Percentiles rank a stretch among this genome's conserved stretches.
Conservation (phyloP, 2,329 filamentous ascomycete genomes). For the Colletotrichum chrysophilum region DNA sequence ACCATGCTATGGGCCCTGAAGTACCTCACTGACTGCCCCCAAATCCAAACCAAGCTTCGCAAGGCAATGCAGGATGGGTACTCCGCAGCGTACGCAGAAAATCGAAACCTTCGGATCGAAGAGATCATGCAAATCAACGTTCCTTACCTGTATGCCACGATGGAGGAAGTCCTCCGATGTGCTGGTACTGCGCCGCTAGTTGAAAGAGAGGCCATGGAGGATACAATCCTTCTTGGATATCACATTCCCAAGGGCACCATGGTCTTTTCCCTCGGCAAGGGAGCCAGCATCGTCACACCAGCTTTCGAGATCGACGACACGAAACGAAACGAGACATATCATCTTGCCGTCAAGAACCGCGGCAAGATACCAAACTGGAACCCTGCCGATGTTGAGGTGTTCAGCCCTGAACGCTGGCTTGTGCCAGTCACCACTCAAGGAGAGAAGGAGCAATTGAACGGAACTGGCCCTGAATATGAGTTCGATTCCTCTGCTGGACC, state of each 20-base stretch:
- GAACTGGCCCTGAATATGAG: constrained; percentile 25
- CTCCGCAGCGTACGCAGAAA: constrained; percentile 24
- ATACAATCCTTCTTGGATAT: constrained; percentile 29
- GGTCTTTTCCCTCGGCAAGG: constrained; percentile 28
- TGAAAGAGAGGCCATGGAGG: constrained; percentile 26
- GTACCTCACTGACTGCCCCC: not conserved
- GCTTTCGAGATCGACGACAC: constrained; percentile 30
- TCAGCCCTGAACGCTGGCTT: constrained; percentile 9
- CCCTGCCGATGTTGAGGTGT: not conserved
- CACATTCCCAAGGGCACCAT: constrained; percentile 31
- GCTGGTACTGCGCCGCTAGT: constrained; percentile 26
- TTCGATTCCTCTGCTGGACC: constrained; percentile 39
- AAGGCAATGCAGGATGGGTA: not conserved
- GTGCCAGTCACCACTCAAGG: not conserved
- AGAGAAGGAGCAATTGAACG: not conserved
- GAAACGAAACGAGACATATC: constrained; percentile 23
- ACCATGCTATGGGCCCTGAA: constrained; percentile 32
- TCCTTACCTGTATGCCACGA: constrained; percentile 32
- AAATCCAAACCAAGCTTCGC: not conserved
- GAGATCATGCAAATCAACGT: constrained; percentile 26
- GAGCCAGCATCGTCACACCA: constrained; percentile 31
- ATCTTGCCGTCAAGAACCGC: constrained; percentile 22
- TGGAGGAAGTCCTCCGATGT: constrained; percentile 33
- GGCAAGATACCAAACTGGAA: constrained; percentile 8
- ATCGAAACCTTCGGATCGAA: constrained; percentile 17